These are phyloP conservation scores for Esteya vermicola DNA, from an alignment of 2,329 filamentous ascomycete genomes.

Conservation along the genomic window DNA sequence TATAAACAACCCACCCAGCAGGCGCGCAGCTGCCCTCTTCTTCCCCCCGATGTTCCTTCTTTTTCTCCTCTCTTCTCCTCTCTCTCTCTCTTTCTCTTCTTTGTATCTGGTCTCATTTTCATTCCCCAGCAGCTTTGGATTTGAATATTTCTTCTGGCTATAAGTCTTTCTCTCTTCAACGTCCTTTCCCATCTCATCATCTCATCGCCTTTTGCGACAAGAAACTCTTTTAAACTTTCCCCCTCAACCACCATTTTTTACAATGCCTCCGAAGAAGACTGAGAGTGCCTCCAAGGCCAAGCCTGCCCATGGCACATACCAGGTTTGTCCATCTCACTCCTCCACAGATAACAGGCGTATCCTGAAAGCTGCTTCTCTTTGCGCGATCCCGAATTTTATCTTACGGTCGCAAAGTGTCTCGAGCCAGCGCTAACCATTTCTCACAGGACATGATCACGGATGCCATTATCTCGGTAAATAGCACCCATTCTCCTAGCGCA, in stretches of 20 bases:
- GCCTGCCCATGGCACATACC: constrained; percentile 38
- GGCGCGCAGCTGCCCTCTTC: constrained; percentile 30
- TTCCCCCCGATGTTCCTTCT: constrained; percentile 24
- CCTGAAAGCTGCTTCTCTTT: too few species aligned
- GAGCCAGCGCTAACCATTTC: constrained; percentile 3
- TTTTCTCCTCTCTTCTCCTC: constrained; percentile 15
- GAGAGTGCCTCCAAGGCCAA: constrained; percentile 33
- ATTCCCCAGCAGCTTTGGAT: not conserved
- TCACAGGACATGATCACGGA: constrained; percentile 48
- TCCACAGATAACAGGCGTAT: too few species aligned
- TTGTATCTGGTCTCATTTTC: not conserved
- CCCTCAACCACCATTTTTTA: constrained; percentile 9
- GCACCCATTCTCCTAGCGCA: constrained; percentile 6
- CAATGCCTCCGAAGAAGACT: constrained; percentile 48
- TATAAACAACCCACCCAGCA: constrained; percentile 46
- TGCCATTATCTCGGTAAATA: constrained; percentile 45
- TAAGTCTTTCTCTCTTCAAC: constrained; percentile 10
- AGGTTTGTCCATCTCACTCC: constrained; percentile 31
- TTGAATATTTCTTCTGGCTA: constrained; percentile 2
- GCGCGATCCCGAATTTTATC: too few species aligned
- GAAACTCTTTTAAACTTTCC: not conserved
- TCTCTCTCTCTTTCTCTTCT: constrained; percentile 2
- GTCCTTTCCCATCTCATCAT: not conserved
- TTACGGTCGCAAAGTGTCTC: not conserved
- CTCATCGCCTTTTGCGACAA: constrained; percentile 5